phyloP scores from a whole-genome alignment of 768 basidiomycete genomes.

The Megacollybia marginata region DNA sequence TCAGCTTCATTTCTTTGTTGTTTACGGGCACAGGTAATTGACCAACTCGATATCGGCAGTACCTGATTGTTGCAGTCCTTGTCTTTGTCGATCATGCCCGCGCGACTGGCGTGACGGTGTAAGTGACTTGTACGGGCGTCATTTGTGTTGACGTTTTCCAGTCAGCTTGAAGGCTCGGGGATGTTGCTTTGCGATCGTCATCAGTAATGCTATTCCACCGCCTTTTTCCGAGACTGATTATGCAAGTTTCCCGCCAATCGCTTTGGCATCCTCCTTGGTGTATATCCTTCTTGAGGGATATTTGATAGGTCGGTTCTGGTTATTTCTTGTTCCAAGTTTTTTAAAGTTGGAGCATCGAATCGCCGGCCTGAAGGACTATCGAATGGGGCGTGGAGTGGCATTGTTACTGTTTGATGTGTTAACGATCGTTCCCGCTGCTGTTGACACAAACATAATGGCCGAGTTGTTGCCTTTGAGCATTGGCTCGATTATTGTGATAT shows the following conservation, averaged over 20 bases:
- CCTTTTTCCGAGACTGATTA: not conserved
- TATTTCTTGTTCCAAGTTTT: conserved; percentile 13
- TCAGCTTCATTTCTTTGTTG: conserved; percentile 21
- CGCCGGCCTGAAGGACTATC: conserved; percentile 16
- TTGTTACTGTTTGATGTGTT: conserved; percentile 36
- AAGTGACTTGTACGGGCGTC: conserved; percentile 3
- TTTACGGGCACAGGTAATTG: conserved; percentile 27
- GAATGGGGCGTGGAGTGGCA: conserved; percentile 26
- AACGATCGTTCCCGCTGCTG: conserved; percentile 28
- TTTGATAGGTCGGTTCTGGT: conserved; percentile 23
- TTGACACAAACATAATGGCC: conserved; percentile 25
- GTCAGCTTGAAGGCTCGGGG: conserved; percentile 10
- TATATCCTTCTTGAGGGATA: conserved; percentile 32
- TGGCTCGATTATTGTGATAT: conserved; percentile 31
- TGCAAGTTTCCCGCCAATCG: conserved; percentile 29
- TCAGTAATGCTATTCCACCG: conserved; percentile 12
- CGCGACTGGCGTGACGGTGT: conserved; percentile 27
- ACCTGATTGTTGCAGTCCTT: conserved; percentile 19
- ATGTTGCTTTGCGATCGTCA: conserved; percentile 23
- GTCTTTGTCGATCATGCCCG: conserved; percentile 33
- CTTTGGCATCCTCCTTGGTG: conserved; percentile 26
- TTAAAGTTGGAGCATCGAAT: not conserved
- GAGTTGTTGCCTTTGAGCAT: conserved; percentile 36
- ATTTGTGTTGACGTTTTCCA: conserved; percentile 4
- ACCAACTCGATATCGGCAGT: not conserved